Evolutionary conservation across 306 rosid genomes (phyloP), one percentile per base, ranked within the genome.

Genomic region (Arachis hypogaea): DNA sequence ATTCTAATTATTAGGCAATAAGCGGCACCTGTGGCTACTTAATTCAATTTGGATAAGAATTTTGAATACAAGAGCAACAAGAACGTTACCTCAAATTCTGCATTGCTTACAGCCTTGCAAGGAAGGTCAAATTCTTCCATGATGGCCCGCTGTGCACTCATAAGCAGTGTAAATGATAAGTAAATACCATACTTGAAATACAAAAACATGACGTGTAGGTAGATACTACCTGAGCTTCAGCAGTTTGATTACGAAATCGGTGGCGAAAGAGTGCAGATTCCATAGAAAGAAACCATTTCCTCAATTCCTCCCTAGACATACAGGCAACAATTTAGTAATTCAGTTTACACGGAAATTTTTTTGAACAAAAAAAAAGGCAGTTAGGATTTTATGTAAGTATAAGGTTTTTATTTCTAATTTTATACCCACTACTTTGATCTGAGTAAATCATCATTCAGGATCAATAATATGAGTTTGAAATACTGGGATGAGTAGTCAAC

Each of bases 281-380:
- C 96, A 83, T 83, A 18, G 96, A 85, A 68, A 94, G 93, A 77
- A 94, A 92, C 99, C 99, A 94, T 83, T 89, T 94, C 77, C 96
- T 88, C 87, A 92, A 84, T 6, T 94, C 97, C 74, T 94, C 99
- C 77, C 99, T 94, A 58, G 59, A 11, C 66, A 81, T 7, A 29
- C 74, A 66, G 14, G 62, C 46, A 63, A 55, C 30, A 63, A 62
- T 69, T 56, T 33, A 68, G 73, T 16, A 50, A 41, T 68, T 68
- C 16, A 68, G 67, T 11, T 56, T 41, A 56, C 42, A 33, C 12
- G 68, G 57, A 71, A 74, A 6, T 51, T 50, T 46, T 52, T 42
- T 22, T 22, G 28, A 22, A 22, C 28, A 22, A 22, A 22, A 22
- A 66, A 30, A 61, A 36, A 47, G 28, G 51, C 56, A 61, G 55